Conservation (phyloP, 768 basidiomycete genomes). For the Phaeolepiota aurea region DNA sequence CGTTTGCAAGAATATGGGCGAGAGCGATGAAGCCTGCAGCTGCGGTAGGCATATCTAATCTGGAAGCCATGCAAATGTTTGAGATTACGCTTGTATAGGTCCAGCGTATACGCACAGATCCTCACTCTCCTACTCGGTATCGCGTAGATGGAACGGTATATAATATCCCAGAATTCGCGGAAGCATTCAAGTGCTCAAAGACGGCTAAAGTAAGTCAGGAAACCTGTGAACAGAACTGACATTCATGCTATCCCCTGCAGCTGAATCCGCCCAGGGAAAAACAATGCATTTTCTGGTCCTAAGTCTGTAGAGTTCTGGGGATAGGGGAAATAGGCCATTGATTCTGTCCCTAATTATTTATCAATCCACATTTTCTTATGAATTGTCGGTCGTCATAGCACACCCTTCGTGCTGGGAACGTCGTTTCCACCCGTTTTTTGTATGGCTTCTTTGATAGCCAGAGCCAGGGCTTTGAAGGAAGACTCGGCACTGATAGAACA, state of each 20-base stretch:
- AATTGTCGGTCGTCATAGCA: constrained; percentile 39
- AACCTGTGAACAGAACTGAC: too few relatives aligned
- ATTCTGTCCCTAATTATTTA: too few relatives aligned
- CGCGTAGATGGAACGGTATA: constrained; percentile 81
- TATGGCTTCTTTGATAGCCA: constrained; percentile 94
- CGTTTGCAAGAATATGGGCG: constrained; percentile 86
- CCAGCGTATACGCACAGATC: constrained; percentile 77
- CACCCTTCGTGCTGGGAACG: constrained; percentile 95
- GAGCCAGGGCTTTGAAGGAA: constrained; percentile 94
- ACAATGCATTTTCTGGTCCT: constrained; percentile 77
- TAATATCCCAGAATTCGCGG: constrained; percentile 84
- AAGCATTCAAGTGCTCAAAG: constrained; percentile 76
- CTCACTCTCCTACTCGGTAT: constrained; percentile 76
- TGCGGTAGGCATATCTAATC: constrained; percentile 39
- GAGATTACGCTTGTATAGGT: constrained; percentile 30
- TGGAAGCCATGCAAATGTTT: neutral
- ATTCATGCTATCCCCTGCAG: constrained; percentile 22
- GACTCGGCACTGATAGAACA: constrained; percentile 70
- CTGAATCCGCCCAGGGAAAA: constrained; percentile 78
- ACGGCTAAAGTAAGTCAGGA: constrained; percentile 61
- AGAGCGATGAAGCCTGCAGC: constrained; percentile 71
- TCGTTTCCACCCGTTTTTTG: constrained; percentile 83
- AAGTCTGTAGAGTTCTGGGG: constrained; percentile 9
- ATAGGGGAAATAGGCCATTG: too few relatives aligned
- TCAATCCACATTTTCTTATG: neutral